Percentiles rank a stretch among this genome's conserved stretches.
These are phyloP conservation scores for Cordyceps cateniannulata DNA, from an alignment of 2,329 filamentous ascomycete species.

Conservation along the genomic window DNA sequence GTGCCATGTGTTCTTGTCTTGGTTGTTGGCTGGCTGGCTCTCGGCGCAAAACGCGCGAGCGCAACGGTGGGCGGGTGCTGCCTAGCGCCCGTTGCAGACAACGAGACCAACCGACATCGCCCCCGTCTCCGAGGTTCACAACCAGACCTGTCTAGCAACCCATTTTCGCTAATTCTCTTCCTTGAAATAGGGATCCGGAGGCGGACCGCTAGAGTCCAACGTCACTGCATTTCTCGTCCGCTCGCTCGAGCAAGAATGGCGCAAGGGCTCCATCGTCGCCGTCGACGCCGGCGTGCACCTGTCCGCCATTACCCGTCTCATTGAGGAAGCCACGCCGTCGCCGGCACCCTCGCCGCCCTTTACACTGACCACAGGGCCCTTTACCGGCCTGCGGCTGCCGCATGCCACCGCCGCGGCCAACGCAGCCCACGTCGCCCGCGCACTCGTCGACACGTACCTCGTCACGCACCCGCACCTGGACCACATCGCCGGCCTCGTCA, in stretches of 20 bases:
- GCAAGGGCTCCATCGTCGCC: slow-evolving; percentile 75
- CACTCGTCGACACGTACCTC: slow-evolving; percentile 79
- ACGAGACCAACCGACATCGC: background rate
- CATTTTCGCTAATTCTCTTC: background rate
- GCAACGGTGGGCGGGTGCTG: background rate
- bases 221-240: slow-evolving; percentile 85
- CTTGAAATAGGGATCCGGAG: slow-evolving; percentile 68
- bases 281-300: slow-evolving; percentile 91
- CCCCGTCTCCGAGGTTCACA: background rate
- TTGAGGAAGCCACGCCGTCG: slow-evolving; percentile 50
- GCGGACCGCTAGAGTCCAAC: slow-evolving; percentile 84
- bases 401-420: slow-evolving; percentile 65
- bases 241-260: slow-evolving; percentile 72
- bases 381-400: slow-evolving; percentile 69
- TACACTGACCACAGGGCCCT: slow-evolving; percentile 62
- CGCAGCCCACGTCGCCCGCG: slow-evolving; percentile 69
- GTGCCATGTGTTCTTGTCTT: background rate
- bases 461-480: slow-evolving; percentile 98
- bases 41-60: background rate
- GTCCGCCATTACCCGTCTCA: slow-evolving; percentile 72
- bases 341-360: slow-evolving; percentile 35
- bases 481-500: slow-evolving; percentile 83
- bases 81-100: slow-evolving; percentile 4
- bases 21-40: background rate
- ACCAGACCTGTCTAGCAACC: background rate